Evolutionary conservation across 805 yeast species (phyloP).

Genomic region (Metschnikowia lachancei): DNA sequence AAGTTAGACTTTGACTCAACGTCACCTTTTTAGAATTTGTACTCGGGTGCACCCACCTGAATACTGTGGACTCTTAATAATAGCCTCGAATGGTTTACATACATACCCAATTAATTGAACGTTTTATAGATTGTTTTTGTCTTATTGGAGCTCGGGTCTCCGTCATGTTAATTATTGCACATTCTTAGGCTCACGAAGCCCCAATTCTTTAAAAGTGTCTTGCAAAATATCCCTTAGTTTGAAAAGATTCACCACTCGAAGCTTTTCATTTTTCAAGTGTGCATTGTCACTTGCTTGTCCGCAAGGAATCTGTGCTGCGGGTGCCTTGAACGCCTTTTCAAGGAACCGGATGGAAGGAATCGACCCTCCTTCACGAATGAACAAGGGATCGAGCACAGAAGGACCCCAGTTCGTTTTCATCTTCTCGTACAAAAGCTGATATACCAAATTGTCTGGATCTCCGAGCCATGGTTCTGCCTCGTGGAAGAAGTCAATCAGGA

Average conservation of each 20-base stretch:
- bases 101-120: conserved; percentile 1
- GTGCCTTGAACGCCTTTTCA: conserved; percentile 78
- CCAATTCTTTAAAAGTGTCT: conserved; percentile 47
- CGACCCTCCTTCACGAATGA: conserved; percentile 94
- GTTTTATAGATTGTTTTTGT: neutral
- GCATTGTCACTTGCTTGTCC: conserved; percentile 96
- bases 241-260: conserved; percentile 73
- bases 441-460: conserved; percentile 73
- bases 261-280: conserved; percentile 82
- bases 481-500: conserved; percentile 62
- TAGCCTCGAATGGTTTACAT: neutral
- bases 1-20: no score
- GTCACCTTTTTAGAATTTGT: no score
- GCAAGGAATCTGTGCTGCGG: conserved; percentile 94
- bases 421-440: conserved; percentile 60
- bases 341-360: conserved; percentile 85
- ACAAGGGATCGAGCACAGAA: conserved; percentile 59
- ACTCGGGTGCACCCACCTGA: neutral
- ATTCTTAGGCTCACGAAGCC: conserved; percentile 11
- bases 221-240: conserved; percentile 65
- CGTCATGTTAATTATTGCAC: neutral
- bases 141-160: neutral
- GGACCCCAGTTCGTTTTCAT: conserved; percentile 69
- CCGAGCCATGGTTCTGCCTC: conserved; percentile 98
- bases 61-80: neutral